Evolutionary conservation across 2,329 filamentous ascomycete species (phyloP), one percentile per base, ranked within the genome.

Genomic region (Cercospora sp.): DNA sequence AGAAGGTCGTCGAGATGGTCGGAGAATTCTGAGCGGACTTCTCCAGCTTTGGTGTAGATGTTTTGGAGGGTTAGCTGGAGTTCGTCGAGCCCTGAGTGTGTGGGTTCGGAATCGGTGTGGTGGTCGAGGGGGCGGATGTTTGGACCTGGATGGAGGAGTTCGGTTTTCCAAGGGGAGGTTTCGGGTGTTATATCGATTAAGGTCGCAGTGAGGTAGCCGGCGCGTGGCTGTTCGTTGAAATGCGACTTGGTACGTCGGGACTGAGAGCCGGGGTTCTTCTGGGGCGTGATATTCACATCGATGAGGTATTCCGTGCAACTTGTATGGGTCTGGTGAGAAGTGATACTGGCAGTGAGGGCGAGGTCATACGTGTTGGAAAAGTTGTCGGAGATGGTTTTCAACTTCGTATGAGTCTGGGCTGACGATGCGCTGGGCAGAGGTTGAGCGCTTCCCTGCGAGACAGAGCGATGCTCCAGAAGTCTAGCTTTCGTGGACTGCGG

Each of bases 11-110:
- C 42, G 16, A n/a, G 9, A 12, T 64, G 60, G 13, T 13, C 42
- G 4, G 20, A 8, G 48, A 64, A 65, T 8, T 64, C 66, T 2
- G 33, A 4, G 13, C 66, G 51, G 3, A 58, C 39, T 5, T 13
- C n/a, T 18, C 64, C 64, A 39, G 30, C n/a, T 30, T 61, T 31
- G 28, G 20, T 16, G 36, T 55, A 67, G 23, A 67, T 67, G 36
- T 60, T 51, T 30, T 64, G 55, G 20, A 59, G 57, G 26, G 28
- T 33, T 1, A 59, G n/a, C 28, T 33, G 28, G 20, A 59, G 33
- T 36, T 59, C 57, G 28, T 31, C 33, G 9, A 30, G n/a, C 13
- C 28, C 42, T 2, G 18, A 18, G 20, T 48, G 42, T 1, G 42
- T 10, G 20, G 42, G 9, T 12, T 48, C 42, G 4, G 42, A 20